Conservation (phyloP, 129 eudicot genomes). For the Apium graveolens region DNA sequence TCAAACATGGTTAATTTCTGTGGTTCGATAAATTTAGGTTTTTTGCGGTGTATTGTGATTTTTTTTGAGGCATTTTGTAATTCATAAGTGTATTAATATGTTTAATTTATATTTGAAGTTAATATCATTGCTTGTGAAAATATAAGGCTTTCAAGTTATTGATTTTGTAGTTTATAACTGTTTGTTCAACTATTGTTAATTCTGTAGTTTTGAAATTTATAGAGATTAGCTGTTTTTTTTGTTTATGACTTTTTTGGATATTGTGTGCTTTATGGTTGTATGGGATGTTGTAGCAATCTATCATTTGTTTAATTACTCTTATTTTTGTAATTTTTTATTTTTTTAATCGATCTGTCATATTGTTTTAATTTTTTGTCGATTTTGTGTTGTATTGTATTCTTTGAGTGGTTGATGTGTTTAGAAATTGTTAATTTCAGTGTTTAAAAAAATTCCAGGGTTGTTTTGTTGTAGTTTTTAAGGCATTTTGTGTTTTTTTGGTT, state of each 20-base stretch:
- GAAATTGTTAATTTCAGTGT: neutral
- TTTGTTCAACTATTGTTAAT: neutral
- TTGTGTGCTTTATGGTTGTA: neutral
- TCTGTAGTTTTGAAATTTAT: neutral
- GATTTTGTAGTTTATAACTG: neutral
- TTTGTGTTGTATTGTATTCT: neutral
- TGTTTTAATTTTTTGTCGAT: neutral
- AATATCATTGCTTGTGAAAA: too few relatives aligned
- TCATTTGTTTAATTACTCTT: constrained; percentile 18
- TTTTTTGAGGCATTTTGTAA: neutral
- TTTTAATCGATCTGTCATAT: neutral
- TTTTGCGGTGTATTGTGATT: neutral
- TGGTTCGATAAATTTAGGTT: neutral
- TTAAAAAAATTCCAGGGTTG: constrained; percentile 14
- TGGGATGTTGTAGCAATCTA: constrained; percentile 47
- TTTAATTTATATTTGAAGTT: too few relatives aligned
- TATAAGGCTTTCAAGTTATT: too few relatives aligned
- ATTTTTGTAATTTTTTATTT: neutral
- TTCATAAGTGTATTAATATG: neutral
- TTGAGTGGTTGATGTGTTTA: neutral
- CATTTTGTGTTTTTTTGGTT: neutral
- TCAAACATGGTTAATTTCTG: too few relatives aligned
- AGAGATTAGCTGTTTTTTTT: constrained; percentile 9
- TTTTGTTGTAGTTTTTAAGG: neutral
- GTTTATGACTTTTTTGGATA: neutral